These are phyloP conservation scores for Wickerhamiella occidentalis DNA, from an alignment of 805 yeast genomes.

Conservation along the genomic window DNA sequence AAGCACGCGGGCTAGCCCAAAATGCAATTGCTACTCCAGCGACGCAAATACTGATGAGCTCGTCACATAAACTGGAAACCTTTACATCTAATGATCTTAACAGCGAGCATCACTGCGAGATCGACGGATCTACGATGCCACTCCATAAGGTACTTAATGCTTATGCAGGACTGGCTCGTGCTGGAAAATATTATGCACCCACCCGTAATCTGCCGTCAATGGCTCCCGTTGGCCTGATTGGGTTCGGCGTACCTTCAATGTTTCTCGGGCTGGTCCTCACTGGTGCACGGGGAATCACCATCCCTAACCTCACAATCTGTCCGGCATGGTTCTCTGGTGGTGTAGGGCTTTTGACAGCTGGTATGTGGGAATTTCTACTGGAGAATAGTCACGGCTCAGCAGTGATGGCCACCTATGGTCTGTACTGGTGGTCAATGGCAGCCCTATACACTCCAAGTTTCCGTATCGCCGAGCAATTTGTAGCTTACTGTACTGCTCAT, in stretches of 20 bases:
- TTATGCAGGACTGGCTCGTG: conserved; percentile 46
- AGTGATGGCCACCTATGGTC: conserved; percentile 35
- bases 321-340: conserved; percentile 57
- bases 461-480: conserved; percentile 31
- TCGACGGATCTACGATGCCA: conserved; percentile 27
- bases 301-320: conserved; percentile 46
- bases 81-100: not conserved
- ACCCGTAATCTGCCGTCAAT: conserved; percentile 45
- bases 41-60: too few relatives aligned
- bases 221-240: conserved; percentile 50
- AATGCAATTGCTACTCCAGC: too few relatives aligned
- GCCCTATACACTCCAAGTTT: conserved; percentile 43
- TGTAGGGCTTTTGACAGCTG: conserved; percentile 48
- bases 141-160: conserved; percentile 49
- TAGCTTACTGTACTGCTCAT: not conserved
- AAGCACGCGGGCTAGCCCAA: too few relatives aligned
- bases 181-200: conserved; percentile 34
- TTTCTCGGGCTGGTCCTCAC: conserved; percentile 43
- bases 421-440: conserved; percentile 55
- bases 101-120: not conserved
- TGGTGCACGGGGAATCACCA: conserved; percentile 44
- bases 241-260: conserved; percentile 51
- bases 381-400: conserved; percentile 59
- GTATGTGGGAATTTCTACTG: conserved; percentile 53
- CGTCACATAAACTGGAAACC: not conserved